Evolutionary conservation across 169 alveolate species (phyloP).

Genomic region (Plasmodium gaboni): DNA sequence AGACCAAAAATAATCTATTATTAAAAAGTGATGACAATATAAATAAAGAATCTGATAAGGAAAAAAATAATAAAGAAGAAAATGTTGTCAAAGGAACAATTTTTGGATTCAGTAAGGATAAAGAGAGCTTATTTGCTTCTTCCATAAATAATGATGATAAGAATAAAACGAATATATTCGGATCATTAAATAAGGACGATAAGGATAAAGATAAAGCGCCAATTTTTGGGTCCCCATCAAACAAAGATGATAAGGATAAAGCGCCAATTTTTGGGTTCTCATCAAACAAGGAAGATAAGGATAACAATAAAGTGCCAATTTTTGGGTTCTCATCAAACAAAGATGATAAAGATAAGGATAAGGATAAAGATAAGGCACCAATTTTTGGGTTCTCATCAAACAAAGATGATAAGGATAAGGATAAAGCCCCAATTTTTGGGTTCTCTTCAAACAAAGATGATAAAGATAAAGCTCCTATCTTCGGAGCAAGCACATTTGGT

Average conservation of each 20-base stretch:
- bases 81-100: not conserved
- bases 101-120: no score
- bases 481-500: slow-evolving; percentile 1
- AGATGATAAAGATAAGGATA: slow-evolving; percentile 17
- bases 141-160: not conserved
- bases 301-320: not conserved
- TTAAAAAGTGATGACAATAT: not conserved
- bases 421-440: not conserved
- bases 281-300: not conserved
- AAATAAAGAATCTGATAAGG: slow-evolving; percentile 15
- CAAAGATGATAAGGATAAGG: not conserved
- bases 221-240: not conserved
- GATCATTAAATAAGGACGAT: not conserved
- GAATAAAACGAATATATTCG: not conserved
- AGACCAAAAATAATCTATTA: not conserved
- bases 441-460: not conserved
- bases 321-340: not conserved
- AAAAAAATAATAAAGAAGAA: not conserved
- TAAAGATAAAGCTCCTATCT: not conserved
- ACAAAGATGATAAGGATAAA: not conserved
- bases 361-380: not conserved
- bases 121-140: no score
- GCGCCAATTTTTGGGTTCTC: not conserved
- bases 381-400: not conserved
- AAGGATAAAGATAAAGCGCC: not conserved